A percentile compares a stretch with the other conserved stretches of the same genome.
These are phyloP conservation scores for Saturnispora saitoi DNA, from an alignment of 805 yeast species.

Conservation along the genomic window DNA sequence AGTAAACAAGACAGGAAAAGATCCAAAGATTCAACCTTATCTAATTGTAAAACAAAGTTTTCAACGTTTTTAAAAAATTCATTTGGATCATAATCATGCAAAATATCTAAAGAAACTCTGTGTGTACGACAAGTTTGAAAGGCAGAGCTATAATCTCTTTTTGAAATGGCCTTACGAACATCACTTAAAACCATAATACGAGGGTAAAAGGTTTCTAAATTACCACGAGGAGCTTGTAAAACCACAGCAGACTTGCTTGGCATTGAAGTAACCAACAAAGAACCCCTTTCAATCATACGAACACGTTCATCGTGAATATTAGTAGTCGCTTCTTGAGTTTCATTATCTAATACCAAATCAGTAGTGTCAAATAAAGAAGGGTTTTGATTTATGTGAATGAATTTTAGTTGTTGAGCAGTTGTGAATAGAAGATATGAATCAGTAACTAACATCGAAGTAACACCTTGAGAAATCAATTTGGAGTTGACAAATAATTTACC, in stretches of 20 bases:
- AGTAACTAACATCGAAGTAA: slow-evolving; percentile 71
- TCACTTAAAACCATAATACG: slow-evolving; percentile 83
- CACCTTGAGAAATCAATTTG: slow-evolving; percentile 55
- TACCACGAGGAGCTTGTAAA: slow-evolving; percentile 93
- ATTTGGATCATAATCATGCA: slow-evolving; percentile 79
- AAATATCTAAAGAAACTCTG: slow-evolving; percentile 80
- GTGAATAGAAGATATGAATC: slow-evolving; percentile 72
- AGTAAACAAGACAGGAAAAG: slow-evolving; percentile 77
- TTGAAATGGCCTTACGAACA: slow-evolving; percentile 61
- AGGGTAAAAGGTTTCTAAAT: slow-evolving; percentile 88
- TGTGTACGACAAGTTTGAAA: slow-evolving; percentile 80
- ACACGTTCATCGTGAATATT: slow-evolving; percentile 65
- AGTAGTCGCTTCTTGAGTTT: slow-evolving; percentile 31
- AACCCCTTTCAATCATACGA: slow-evolving; percentile 86
- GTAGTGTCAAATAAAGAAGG: slow-evolving; percentile 17
- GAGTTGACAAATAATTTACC: slow-evolving; percentile 69
- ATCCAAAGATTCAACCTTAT: slow-evolving; percentile 68
- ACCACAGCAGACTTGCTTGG: slow-evolving; percentile 79
- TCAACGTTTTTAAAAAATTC: slow-evolving; percentile 57
- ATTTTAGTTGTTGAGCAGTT: slow-evolving; percentile 76
- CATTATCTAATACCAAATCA: slow-evolving; percentile 9
- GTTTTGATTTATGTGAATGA: slow-evolving; percentile 50
- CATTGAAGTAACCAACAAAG: slow-evolving; percentile 68
- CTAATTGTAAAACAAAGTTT: slow-evolving; percentile 60
- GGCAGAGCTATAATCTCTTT: slow-evolving; percentile 57